Conservation (phyloP, 495 filamentous ascomycete species). For the Penicillium steckii region DNA sequence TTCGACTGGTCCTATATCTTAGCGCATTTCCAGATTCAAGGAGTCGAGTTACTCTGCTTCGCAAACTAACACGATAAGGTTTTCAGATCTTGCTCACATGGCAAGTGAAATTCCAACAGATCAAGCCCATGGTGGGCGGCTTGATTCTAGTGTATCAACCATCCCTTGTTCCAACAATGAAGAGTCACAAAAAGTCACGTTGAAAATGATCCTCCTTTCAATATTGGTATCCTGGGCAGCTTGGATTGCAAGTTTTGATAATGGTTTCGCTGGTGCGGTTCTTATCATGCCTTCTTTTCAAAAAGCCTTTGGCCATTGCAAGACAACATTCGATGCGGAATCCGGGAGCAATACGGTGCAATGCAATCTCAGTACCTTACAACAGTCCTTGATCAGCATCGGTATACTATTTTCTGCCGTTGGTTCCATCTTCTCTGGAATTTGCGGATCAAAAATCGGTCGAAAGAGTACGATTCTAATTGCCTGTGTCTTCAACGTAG, state of each 20-base stretch:
- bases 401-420: conserved; percentile 25
- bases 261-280: conserved; percentile 23
- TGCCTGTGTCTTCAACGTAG: conserved; percentile 15
- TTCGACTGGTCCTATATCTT: neutral
- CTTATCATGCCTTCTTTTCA: conserved; percentile 30
- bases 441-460: conserved; percentile 20
- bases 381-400: conserved; percentile 30
- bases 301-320: conserved; percentile 25
- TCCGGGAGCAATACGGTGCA: conserved; percentile 4
- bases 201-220: conserved; percentile 23
- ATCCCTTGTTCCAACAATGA: neutral
- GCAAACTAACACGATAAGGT: neutral
- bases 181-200: neutral
- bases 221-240: conserved; percentile 26
- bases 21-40: neutral
- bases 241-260: conserved; percentile 28
- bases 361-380: conserved; percentile 22
- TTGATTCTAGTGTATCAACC: neutral
- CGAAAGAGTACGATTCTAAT: conserved; percentile 21
- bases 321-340: conserved; percentile 6
- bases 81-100: neutral
- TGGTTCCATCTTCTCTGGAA: conserved; percentile 21
- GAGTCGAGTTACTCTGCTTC: neutral
- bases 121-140: neutral
- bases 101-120: neutral